Evolutionary conservation across 1,284 basidiomycete species (phyloP), one percentile per base, ranked within the genome.

Genomic region (Papiliotrema terrestris): DNA sequence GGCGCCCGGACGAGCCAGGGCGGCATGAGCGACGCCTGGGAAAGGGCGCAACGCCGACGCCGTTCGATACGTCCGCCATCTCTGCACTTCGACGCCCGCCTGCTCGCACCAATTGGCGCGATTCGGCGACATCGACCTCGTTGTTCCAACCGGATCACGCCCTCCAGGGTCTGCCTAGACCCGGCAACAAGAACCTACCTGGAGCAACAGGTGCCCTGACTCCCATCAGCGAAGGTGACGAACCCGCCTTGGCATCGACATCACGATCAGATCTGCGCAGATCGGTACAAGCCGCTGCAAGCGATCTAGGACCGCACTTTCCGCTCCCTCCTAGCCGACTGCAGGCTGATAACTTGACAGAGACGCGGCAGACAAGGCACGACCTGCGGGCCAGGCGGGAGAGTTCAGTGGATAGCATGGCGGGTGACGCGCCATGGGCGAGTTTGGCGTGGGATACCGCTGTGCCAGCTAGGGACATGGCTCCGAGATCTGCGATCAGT

Each of bases 281-380:
- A 25, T 55, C 57, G 3, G 36, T 52, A 22, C 48, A 52, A 19
- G 51, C 48, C 23, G 57, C 57, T 14, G 55, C 61, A 2, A 46
- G 44, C 17, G 58, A 62, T 36, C 44, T 60, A 2, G 58, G 50
- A 13, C 61, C 61, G 6, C 51, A 55, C 15, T 62, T 62, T 49
- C 61, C 61, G 35, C 44, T 60, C 0, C 61, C 61, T 2, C 60
- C 60, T 6, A 37, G n/a, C 26, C 43, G 59, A 44, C 25, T 15
- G 2, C 42, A 23, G n/a, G 13, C 20, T 0, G 26, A 36, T 2
- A 17, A 20, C 8, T 19, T 19, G 37, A 44, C 22, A 13, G 45
- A 39, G 11, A 22, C 23, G 15, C 15, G 45, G 36, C 1, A 35
- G 51, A 23, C 22, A 41, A 43, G n/a, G 20, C 17, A 6, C 29